phyloP scores from a whole-genome alignment of 164 flowering plant species.

The Akebia trifoliata region DNA sequence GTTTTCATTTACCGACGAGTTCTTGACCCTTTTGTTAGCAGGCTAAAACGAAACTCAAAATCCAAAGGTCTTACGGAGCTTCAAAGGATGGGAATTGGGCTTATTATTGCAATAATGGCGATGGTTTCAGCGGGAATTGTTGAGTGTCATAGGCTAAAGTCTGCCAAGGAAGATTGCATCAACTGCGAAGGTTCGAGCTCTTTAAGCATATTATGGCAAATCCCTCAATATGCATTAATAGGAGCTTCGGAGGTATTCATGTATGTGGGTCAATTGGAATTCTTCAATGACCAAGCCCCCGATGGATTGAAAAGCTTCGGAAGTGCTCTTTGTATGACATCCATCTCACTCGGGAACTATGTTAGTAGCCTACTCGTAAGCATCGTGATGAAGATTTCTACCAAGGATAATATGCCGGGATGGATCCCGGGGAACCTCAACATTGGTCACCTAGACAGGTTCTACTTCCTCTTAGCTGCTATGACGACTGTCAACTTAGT shows the following conservation, averaged over 20 bases:
- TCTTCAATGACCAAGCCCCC: slow-evolving; percentile 66
- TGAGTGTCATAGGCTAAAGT: slow-evolving; percentile 40
- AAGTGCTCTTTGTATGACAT: slow-evolving; percentile 7
- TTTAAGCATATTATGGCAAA: slow-evolving; percentile 73
- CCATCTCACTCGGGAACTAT: slow-evolving; percentile 7
- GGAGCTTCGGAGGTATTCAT: slow-evolving; percentile 84
- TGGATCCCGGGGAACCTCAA: slow-evolving; percentile 74
- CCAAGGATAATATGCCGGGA: slow-evolving; percentile 25
- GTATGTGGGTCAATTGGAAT: slow-evolving; percentile 73
- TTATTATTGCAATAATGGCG: slow-evolving; percentile 47
- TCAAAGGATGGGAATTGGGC: slow-evolving; percentile 71
- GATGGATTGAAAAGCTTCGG: slow-evolving; percentile 46
- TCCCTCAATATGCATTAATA: slow-evolving; percentile 56
- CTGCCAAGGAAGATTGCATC: slow-evolving; percentile 21
- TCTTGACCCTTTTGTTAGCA: slow-evolving; percentile 41
- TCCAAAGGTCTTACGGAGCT: slow-evolving; percentile 48
- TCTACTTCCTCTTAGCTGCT: slow-evolving; percentile 59
- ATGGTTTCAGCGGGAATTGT: slow-evolving; percentile 56
- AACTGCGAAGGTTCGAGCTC: slow-evolving; percentile 19
- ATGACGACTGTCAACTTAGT: slow-evolving; percentile 44
- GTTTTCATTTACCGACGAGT: slow-evolving; percentile 44
- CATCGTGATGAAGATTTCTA: slow-evolving; percentile 5
- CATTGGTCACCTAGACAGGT: slow-evolving; percentile 59
- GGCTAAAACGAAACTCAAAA: slow-evolving; percentile 13
- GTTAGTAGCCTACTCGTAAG: slow-evolving; percentile 7